These are phyloP conservation scores for Citrus australasica DNA, from an alignment of 345 rosid genomes.

Conservation along the genomic window DNA sequence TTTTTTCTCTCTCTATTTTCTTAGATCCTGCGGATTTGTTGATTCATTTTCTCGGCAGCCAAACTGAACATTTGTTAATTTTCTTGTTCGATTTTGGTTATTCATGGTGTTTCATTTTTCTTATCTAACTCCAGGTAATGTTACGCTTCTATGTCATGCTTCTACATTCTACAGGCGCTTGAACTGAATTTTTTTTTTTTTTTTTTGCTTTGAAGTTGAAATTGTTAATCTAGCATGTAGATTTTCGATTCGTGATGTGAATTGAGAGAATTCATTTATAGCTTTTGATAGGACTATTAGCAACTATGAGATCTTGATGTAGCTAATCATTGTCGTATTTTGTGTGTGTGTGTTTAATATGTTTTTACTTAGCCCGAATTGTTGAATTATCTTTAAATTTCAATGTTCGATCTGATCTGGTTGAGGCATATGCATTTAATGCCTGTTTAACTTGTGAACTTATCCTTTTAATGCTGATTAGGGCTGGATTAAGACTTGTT, in stretches of 20 bases:
- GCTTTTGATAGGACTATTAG: neutral
- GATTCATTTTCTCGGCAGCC: neutral
- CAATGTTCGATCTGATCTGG: neutral
- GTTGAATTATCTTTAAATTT: neutral
- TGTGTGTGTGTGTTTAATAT: neutral
- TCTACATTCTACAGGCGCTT: neutral
- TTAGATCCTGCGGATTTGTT: conserved; percentile 1
- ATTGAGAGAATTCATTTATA: neutral
- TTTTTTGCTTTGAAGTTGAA: neutral
- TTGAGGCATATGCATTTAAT: neutral
- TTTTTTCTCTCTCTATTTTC: conserved; percentile 11
- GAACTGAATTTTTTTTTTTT: neutral
- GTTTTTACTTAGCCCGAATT: neutral
- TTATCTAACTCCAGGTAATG: neutral
- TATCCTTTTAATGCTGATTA: neutral
- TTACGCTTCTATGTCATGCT: neutral
- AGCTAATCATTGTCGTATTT: neutral
- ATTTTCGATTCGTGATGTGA: neutral
- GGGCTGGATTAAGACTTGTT: neutral
- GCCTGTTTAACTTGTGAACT: neutral
- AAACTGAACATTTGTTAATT: neutral
- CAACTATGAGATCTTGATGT: conserved; percentile 5
- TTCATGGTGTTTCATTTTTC: neutral
- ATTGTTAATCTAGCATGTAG: neutral
- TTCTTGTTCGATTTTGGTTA: neutral